These are phyloP conservation scores for Aspergillus arachidicola DNA, from an alignment of 2,329 filamentous ascomycete species.

Conservation along the genomic window DNA sequence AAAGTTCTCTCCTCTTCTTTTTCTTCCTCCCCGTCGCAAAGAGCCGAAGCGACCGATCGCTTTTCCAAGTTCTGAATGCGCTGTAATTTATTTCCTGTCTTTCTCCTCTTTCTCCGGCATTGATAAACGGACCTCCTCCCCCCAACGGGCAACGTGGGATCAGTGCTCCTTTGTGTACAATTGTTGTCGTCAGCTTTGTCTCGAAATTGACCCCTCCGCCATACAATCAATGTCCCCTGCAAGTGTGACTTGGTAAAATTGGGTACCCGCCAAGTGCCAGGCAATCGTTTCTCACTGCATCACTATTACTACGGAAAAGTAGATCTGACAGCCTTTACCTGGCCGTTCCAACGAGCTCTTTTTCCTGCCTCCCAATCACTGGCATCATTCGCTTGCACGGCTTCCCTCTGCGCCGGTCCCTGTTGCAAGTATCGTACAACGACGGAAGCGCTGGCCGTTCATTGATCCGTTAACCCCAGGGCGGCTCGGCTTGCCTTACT, in stretches of 20 bases:
- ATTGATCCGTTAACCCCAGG: constrained; percentile 9
- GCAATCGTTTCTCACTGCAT: not conserved
- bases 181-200: constrained; percentile 1
- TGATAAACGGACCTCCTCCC: not conserved
- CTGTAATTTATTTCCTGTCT: not conserved
- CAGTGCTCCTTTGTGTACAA: constrained; percentile 1
- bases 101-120: constrained; percentile 1
- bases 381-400: not conserved
- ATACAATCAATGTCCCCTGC: constrained; percentile 13
- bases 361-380: not conserved
- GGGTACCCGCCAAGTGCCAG: constrained; percentile 19
- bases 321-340: not conserved
- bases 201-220: not conserved
- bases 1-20: constrained; percentile 6
- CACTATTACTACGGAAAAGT: constrained; percentile 1
- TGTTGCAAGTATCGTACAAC: constrained; percentile 14
- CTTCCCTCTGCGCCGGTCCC: not conserved
- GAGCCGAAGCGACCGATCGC: constrained; percentile 2
- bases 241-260: constrained; percentile 22
- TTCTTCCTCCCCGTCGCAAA: not conserved
- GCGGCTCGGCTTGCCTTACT: constrained; percentile 7
- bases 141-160: not conserved
- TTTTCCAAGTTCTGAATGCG: not conserved
- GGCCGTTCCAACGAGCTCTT: not conserved
- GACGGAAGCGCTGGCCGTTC: constrained; percentile 11